A percentile compares a stretch with the other conserved stretches of the same genome.
Evolutionary conservation across 1,284 basidiomycete genomes (phyloP).

Genomic region (Malassezia brasiliensis): DNA sequence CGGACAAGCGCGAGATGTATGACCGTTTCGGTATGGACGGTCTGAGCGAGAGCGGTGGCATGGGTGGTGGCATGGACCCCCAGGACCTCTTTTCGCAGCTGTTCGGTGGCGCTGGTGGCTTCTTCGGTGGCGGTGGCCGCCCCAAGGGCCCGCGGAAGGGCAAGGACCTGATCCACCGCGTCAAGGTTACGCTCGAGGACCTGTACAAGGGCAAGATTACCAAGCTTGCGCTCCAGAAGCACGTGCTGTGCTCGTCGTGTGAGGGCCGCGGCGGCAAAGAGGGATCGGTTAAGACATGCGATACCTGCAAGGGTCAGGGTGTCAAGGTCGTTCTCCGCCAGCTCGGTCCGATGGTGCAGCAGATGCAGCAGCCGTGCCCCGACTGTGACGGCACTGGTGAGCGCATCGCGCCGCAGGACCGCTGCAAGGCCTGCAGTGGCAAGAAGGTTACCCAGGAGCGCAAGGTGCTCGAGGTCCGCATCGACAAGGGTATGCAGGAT

Average conservation of each 20-base stretch:
- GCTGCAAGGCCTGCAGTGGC: conserved; percentile 84
- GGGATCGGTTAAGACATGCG: conserved; percentile 76
- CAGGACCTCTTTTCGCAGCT: conserved; percentile 96
- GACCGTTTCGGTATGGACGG: conserved; percentile 91
- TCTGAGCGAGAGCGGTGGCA: conserved; percentile 56
- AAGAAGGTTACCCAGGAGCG: conserved; percentile 92
- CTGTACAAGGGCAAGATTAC: conserved; percentile 97
- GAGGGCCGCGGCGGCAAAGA: conserved; percentile 95
- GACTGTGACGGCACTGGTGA: conserved; percentile 88
- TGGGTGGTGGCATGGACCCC: conserved; percentile 84
- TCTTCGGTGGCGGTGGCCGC: conserved; percentile 57
- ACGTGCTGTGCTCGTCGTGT: conserved; percentile 85
- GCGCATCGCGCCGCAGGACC: conserved; percentile 85
- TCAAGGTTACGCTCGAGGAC: conserved; percentile 90
- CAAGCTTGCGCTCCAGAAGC: conserved; percentile 92
- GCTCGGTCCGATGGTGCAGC: conserved; percentile 99
- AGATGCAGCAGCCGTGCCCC: conserved; percentile 89
- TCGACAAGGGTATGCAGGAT: conserved; percentile 99
- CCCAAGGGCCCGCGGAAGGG: conserved; percentile 82
- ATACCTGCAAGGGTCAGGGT: conserved; percentile 76
- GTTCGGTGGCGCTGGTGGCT: conserved; percentile 63
- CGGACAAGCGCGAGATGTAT: conserved; percentile 63
- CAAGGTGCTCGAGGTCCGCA: conserved; percentile 95
- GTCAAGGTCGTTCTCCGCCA: conserved; percentile 84
- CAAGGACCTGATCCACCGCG: conserved; percentile 95